Conservation (phyloP, 176 grass and related monocot genomes). For the Cenchrus fungigraminus region DNA sequence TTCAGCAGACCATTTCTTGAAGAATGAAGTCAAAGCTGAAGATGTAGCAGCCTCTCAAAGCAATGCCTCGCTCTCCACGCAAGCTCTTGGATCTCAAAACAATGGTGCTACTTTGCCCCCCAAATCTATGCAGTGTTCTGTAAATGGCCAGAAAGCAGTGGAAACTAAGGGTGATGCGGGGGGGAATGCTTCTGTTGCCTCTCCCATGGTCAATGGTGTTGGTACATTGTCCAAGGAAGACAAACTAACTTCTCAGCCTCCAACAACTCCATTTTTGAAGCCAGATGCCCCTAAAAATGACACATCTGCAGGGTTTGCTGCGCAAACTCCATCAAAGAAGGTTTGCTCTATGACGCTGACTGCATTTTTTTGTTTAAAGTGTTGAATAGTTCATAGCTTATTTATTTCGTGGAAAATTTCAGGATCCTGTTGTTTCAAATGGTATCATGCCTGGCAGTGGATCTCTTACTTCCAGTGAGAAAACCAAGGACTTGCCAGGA, state of each 20-base stretch:
- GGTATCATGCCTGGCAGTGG: not conserved
- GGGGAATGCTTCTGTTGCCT: not conserved
- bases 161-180: conserved; percentile 17
- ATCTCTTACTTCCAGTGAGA: conserved; percentile 3
- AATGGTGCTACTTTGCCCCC: conserved; percentile 12
- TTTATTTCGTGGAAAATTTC: not conserved
- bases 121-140: conserved; percentile 35
- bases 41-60: conserved; percentile 5
- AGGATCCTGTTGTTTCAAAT: conserved; percentile 49
- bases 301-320: not conserved
- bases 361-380: not conserved
- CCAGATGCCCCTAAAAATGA: conserved; percentile 9
- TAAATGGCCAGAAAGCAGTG: not conserved
- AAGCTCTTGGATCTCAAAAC: conserved; percentile 20
- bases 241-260: conserved; percentile 28
- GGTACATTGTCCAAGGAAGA: not conserved
- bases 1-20: conserved; percentile 13
- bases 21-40: conserved; percentile 43
- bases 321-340: conserved; percentile 23
- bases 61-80: not conserved
- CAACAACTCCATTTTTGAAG: conserved; percentile 29
- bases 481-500: conserved; percentile 5
- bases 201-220: not conserved
- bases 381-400: conserved; percentile 4
- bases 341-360: conserved; percentile 18